Base-by-base conservation (phyloP, 2,329 filamentous ascomycete genomes). In the Calcarisporium arbuscula region DNA sequence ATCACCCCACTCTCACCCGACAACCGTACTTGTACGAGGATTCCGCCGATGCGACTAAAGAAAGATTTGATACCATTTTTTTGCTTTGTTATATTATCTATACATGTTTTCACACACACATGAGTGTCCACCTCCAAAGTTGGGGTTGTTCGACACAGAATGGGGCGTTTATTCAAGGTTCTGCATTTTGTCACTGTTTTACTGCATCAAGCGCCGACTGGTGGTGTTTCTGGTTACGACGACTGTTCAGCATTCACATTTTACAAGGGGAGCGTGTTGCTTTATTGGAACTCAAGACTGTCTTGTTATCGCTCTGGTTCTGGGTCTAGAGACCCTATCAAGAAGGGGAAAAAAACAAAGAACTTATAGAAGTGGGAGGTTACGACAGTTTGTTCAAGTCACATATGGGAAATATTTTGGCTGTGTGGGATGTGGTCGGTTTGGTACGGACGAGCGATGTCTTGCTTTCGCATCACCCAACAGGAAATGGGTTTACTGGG, bases 21-120 rank as follows among this genome's bases (percentile, higher is more conserved):
- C 50, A 53, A 47, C 49, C 47, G 48, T 49, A 40, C 36, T 38
- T 35, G 36, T 26, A 51, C 50, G 51, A 57, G 56, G 53, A 58
- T 52, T 49, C 32, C 42, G 50, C 45, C 55, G 58, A 60, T 58
- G 57, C 62, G 55, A 52, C 51, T 51, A 49, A 52, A 61, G 57
- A 60, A 62, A 60, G 61, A 61, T 65, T n/a, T 57, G 64, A 68
- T 66, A 66, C 61, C 64, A 66, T 49, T 56, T 63, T n/a, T 57
- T 44, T 48, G 51, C 58, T 57, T 58, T 53, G 48, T 46, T 43
- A 47, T 41, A 40, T 36, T 46, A 46, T 46, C 47, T 46, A 44
- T 47, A 41, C 47, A 52, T 34, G 37, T 50, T 51, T 51, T 45
- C 42, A 31, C 19, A 43, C 42, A 43, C 38, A 35, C 49, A 40